phyloP scores from a whole-genome alignment of 2,329 filamentous ascomycete species.

The Colletotrichum australisinense region DNA sequence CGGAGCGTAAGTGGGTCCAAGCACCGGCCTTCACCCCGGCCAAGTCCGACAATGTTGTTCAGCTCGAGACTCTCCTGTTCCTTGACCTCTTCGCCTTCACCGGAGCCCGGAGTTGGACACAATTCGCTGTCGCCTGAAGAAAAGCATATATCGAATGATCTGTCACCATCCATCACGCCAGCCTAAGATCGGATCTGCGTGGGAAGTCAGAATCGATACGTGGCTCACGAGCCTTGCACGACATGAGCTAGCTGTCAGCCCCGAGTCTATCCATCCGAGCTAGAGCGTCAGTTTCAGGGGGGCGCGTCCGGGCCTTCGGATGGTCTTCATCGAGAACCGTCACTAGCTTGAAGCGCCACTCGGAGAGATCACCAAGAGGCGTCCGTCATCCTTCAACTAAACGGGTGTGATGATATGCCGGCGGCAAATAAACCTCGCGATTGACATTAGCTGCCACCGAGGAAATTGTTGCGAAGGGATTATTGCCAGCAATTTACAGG shows the following conservation, averaged over 20 bases:
- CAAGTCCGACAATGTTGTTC: not conserved
- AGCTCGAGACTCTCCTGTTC: not conserved
- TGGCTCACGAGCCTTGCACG: not conserved
- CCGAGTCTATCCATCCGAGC: not conserved
- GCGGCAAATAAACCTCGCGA: not conserved
- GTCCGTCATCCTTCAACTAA: not conserved
- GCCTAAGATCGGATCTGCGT: not conserved
- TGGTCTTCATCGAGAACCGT: not conserved
- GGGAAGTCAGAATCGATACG: not conserved
- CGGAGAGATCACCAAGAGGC: not conserved
- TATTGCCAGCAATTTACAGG: no score
- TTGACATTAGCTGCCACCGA: not conserved
- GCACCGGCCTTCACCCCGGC: not conserved
- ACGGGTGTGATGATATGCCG: not conserved
- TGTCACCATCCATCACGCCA: not conserved
- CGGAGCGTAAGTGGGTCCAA: not conserved
- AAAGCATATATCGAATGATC: not conserved
- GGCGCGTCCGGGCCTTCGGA: slow-evolving; percentile 9
- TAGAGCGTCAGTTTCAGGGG: slow-evolving; percentile 5
- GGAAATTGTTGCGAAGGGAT: not conserved
- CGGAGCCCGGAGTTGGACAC: not conserved
- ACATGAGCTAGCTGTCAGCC: not conserved
- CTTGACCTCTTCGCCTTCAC: not conserved
- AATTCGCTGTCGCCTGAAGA: not conserved
- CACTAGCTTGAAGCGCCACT: not conserved